phyloP scores from a whole-genome alignment of 169 alveolate genomes.

The Cyclospora cayetanensis region DNA sequence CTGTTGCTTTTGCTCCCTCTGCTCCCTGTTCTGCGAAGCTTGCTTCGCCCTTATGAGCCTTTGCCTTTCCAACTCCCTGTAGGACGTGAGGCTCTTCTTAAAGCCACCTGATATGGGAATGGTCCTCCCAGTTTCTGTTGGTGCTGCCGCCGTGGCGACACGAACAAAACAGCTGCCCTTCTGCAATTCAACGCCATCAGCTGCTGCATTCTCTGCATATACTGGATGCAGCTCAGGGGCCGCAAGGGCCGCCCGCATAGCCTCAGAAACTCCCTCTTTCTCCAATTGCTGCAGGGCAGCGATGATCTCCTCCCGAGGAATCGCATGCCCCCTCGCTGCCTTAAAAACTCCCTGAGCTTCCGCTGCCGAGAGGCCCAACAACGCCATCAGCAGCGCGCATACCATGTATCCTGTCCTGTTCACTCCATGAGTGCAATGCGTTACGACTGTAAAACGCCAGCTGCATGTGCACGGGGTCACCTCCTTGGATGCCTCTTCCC shows the following conservation, averaged over 20 bases:
- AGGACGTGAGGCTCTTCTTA: not conserved
- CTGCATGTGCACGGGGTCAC: not conserved
- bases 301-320: not conserved
- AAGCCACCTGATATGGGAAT: constrained; percentile 10
- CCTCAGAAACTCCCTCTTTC: not conserved
- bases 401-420: constrained; percentile 61
- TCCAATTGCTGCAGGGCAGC: constrained; percentile 52
- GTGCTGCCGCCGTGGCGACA: constrained; percentile 1
- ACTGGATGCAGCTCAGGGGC: not conserved
- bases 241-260: constrained; percentile 15
- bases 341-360: constrained; percentile 9
- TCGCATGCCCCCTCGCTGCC: constrained; percentile 13
- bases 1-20: not conserved
- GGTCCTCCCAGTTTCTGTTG: not conserved
- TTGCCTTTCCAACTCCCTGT: not conserved
- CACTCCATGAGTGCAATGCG: constrained; percentile 65
- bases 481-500: not conserved
- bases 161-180: constrained; percentile 1
- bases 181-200: constrained; percentile 4
- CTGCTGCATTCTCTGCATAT: constrained; percentile 8
- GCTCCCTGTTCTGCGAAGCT: not conserved
- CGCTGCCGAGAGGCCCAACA: constrained; percentile 30
- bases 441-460: constrained; percentile 46
- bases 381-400: constrained; percentile 35
- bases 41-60: not conserved